A percentile compares a stretch with the other conserved stretches of the same genome.
phyloP scores from a whole-genome alignment of 176 grass and related monocot species.

The Oropetium thomaeum region DNA sequence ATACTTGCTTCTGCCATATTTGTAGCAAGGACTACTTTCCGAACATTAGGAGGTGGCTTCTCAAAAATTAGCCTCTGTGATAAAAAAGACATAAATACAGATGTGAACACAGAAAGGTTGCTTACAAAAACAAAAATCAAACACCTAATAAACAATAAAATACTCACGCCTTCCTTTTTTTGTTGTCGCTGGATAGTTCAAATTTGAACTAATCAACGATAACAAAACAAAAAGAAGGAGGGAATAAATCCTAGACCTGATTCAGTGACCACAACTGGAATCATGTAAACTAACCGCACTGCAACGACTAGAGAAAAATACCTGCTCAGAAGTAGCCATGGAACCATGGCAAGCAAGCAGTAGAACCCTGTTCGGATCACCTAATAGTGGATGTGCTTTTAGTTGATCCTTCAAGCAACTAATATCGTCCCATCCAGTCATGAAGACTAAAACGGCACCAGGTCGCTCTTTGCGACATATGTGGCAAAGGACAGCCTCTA shows the following conservation, averaged over 20 bases:
- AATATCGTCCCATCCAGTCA: constrained; percentile 99
- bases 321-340: constrained; percentile 98
- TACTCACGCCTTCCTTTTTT: too few relatives aligned
- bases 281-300: constrained; percentile 8
- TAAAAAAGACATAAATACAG: constrained; percentile 10
- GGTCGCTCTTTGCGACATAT: constrained; percentile 90
- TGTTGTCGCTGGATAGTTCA: too few relatives aligned
- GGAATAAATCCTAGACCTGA: not conserved
- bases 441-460: constrained; percentile 93
- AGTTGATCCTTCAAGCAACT: constrained; percentile 93
- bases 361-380: constrained; percentile 89
- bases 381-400: constrained; percentile 84
- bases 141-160: not conserved
- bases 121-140: not conserved
- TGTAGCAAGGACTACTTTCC: constrained; percentile 92
- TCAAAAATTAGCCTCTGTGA: constrained; percentile 91
- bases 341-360: constrained; percentile 95
- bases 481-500: constrained; percentile 91
- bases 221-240: not conserved
- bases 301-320: constrained; percentile 32
- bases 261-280: not conserved
- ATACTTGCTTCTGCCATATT: constrained; percentile 99
- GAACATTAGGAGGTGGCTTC: constrained; percentile 75
- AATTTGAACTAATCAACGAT: too few relatives aligned
- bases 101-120: constrained; percentile 14